Evolutionary conservation across 1,284 basidiomycete genomes (phyloP), one percentile per base, ranked within the genome.

Genomic region (Papiliotrema laurentii): DNA sequence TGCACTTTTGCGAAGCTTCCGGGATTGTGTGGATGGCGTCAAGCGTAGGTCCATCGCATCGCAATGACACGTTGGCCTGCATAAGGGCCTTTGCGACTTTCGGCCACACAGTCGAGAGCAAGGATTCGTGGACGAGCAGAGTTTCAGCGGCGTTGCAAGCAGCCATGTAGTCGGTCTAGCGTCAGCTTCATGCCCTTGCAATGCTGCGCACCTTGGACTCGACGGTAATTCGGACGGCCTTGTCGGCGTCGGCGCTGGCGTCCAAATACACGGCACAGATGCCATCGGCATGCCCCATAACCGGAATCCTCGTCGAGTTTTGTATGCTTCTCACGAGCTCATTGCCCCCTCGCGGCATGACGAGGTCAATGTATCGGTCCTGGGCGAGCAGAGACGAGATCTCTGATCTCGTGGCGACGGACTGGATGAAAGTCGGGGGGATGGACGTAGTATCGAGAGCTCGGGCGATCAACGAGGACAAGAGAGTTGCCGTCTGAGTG

Each of bases 261-360:
- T 99, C 94, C 3, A 98, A 75, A 71, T 86, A 97, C 1, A 93
- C 83, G 5, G 84, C 81, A 70, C 94, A 98, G 9, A 97, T 76
- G 0, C 94, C 94, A 71, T 98, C 94, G 4, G 96, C 94, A 66
- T 99, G 96, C 1, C 96, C 96, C 92, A 98, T 97, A 39, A 99
- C 96, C 1, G 96, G 86, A 56, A 99, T 97, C 48, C 87, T 80
- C 0, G 94, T 96, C 55, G 80, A 83, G 53, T 89, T 85, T 71
- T 97, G 89, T 50, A 99, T 97, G 67, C 77, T 86, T 54, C 78
- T 80, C 11, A 98, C 96, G 21, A 99, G 82, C 61, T 81, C 83
- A 63, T 94, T 96, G 63, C 91, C 91, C 14, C 96, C 96, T 47
- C 96, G 79, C 0, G 96, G 96, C 71, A 98, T 97, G 48, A 98